phyloP scores from a whole-genome alignment of 2,329 filamentous ascomycete genomes.

The Diaporthe vexans region DNA sequence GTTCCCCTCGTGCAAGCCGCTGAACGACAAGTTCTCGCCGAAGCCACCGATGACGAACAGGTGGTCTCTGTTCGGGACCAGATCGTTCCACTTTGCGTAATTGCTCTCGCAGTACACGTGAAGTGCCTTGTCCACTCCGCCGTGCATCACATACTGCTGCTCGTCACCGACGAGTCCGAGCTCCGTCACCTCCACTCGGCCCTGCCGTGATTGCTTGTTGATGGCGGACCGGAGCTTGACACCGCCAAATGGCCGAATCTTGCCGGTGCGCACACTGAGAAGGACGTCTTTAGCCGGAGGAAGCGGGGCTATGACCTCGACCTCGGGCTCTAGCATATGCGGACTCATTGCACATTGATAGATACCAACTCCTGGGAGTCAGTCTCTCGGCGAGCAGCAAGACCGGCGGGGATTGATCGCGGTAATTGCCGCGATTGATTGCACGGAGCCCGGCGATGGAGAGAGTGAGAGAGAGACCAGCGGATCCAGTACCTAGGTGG shows the following conservation, averaged over 20 bases:
- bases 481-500: background rate
- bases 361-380: background rate
- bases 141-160: slow-evolving; percentile 4
- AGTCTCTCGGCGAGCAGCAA: background rate
- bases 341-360: background rate
- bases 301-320: background rate
- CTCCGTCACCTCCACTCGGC: background rate
- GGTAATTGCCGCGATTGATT: no score
- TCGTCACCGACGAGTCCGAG: slow-evolving; percentile 4
- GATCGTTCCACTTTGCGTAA: background rate
- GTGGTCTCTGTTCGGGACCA: background rate
- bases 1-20: background rate
- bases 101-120: slow-evolving; percentile 4
- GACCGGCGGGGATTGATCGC: background rate
- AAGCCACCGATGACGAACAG: slow-evolving; percentile 4
- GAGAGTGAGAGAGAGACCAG: no score
- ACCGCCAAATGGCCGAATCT: background rate
- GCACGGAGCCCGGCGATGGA: no score
- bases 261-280: background rate
- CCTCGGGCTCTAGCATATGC: background rate
- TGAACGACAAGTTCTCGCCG: slow-evolving; percentile 13
- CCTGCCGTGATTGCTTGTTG: background rate
- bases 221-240: slow-evolving; percentile 10
- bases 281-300: background rate
- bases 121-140: slow-evolving; percentile 11